Evolutionary conservation across 2,329 filamentous ascomycete species (phyloP), one percentile per base, ranked within the genome.

Genomic region (Penicillium sp.): DNA sequence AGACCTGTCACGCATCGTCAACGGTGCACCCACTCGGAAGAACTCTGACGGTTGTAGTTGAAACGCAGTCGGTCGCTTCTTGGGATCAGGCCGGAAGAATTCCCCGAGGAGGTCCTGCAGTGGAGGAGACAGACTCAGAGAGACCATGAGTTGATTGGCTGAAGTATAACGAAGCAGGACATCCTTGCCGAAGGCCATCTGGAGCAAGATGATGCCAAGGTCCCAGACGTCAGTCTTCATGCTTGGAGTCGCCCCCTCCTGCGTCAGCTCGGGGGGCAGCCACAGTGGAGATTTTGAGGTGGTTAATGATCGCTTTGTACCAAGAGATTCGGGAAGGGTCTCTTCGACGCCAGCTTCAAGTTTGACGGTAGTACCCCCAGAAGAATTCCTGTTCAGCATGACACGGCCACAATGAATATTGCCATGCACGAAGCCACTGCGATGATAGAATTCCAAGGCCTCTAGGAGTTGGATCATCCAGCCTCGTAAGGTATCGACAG

Each of bases 201-300:
- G 91, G 35, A 95, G 69, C 58, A 96, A 87, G 4, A 96, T 80
- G 28, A 96, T 82, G 4, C 93, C 93, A 60, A 98, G 83, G 56
- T 96, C 88, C 93, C 93, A 98, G 7, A 97, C 81, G 65, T 97
- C 93, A 0, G 89, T 88, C 66, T 95, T 95, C 60, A 70, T 85
- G 76, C 66, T 85, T 45, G 67, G 66, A 34, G 66, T 63, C 32
- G 63, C 75, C 28, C 77, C 77, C 27, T 79, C 84, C 50, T 78
- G 80, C 1, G 75, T 77, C 40, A 90, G 77, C 68, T 95, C 90
- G 1, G 90, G 86, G 1, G 90, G 83, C 5, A 86, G 70, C 90
- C 90, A 95, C 56, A 89, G 88, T 1, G 85, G 83, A 12, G 88
- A 90, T 56, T 84, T 85, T 13, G 86, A 85, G 12, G 85, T 81